Evolutionary conservation across 768 basidiomycete genomes (phyloP).

Genomic region (Tricholoma hemisulphureum): DNA sequence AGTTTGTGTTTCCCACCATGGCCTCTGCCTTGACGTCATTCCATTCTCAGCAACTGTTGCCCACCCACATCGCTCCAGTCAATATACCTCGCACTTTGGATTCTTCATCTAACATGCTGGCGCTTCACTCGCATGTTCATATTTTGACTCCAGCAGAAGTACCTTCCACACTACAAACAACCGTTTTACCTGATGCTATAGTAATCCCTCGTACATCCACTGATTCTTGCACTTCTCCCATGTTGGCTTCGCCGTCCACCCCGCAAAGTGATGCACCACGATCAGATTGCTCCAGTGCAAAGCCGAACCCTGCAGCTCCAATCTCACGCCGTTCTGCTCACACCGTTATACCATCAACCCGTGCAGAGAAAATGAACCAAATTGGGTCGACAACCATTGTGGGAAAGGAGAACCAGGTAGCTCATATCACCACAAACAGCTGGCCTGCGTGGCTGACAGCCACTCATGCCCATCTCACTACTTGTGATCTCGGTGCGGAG

Average conservation of each 20-base stretch:
- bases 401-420: conserved; percentile 8
- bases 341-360: neutral
- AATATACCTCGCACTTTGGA: neutral
- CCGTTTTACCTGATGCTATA: neutral
- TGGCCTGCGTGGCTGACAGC: neutral
- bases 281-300: neutral
- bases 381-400: neutral
- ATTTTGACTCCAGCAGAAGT: neutral
- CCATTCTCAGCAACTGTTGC: neutral
- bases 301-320: neutral
- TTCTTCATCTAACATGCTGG: neutral
- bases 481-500: conserved; percentile 6
- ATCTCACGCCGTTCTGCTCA: neutral
- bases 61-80: neutral
- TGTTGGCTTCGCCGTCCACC: neutral
- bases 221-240: neutral
- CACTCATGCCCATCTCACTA: conserved; percentile 5
- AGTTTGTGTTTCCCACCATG: neutral
- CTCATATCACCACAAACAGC: neutral
- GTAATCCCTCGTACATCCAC: neutral
- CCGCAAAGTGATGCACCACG: neutral
- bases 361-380: conserved; percentile 7
- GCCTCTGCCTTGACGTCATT: neutral
- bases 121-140: neutral
- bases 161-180: neutral